Percentiles rank a stretch among this genome's conserved stretches.
phyloP scores from a whole-genome alignment of 202 grass and related monocot species.

The Brachypodium distachyon region DNA sequence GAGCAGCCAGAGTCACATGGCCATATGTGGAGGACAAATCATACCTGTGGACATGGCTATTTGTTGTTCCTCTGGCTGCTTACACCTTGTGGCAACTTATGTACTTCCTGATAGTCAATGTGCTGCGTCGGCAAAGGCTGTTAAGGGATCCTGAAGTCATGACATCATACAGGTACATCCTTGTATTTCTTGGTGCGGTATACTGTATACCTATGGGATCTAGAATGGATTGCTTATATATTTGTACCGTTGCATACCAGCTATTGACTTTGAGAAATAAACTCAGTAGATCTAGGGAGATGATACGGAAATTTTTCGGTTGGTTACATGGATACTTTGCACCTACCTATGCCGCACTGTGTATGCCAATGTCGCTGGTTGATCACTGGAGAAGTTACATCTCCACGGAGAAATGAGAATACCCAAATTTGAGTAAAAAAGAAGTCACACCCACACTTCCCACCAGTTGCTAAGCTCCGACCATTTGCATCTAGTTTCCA shows the following conservation, averaged over 20 bases:
- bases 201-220: background rate
- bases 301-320: background rate
- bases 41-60: slow-evolving; percentile 91
- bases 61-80: slow-evolving; percentile 89
- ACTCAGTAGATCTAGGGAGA: background rate
- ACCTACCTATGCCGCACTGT: background rate
- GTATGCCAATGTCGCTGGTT: background rate
- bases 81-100: slow-evolving; percentile 95
- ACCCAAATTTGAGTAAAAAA: background rate
- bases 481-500: background rate
- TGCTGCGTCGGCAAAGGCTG: slow-evolving; percentile 74
- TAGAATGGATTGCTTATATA: background rate
- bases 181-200: background rate
- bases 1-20: slow-evolving; percentile 75
- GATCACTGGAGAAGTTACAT: background rate
- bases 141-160: slow-evolving; percentile 94
- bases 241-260: background rate
- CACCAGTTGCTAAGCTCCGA: background rate
- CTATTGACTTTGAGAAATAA: background rate
- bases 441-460: background rate
- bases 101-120: slow-evolving; percentile 86
- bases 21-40: slow-evolving; percentile 90
- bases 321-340: background rate
- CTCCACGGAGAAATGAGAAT: background rate
- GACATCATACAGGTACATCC: slow-evolving; percentile 88